phyloP scores from a whole-genome alignment of 768 basidiomycete species.

The Gyrodon lividus region DNA sequence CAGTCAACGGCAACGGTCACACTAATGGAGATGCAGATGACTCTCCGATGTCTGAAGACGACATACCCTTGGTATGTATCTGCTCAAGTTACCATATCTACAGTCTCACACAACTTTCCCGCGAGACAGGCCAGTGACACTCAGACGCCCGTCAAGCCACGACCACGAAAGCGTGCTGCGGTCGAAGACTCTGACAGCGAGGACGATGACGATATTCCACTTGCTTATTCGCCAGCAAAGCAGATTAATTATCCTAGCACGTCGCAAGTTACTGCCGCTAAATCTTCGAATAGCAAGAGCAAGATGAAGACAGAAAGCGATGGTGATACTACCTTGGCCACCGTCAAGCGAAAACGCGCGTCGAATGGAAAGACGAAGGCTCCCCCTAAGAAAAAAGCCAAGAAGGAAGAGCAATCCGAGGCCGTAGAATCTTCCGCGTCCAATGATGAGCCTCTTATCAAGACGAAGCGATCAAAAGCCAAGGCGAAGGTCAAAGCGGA shows the following conservation, averaged over 20 bases:
- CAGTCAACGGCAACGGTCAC: slow-evolving; percentile 45
- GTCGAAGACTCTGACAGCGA: slow-evolving; percentile 57
- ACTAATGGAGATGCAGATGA: slow-evolving; percentile 38
- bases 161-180: slow-evolving; percentile 52
- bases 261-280: slow-evolving; percentile 33
- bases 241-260: slow-evolving; percentile 40
- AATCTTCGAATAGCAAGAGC: slow-evolving; percentile 40
- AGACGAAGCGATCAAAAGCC: slow-evolving; percentile 23
- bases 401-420: slow-evolving; percentile 44
- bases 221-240: slow-evolving; percentile 73
- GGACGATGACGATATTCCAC: slow-evolving; percentile 65
- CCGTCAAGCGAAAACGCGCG: slow-evolving; percentile 44
- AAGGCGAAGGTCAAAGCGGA: slow-evolving; percentile 47
- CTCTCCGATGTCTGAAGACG: slow-evolving; percentile 65
- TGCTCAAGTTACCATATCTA: not conserved
- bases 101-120: slow-evolving; percentile 27
- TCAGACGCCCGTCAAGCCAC: slow-evolving; percentile 35
- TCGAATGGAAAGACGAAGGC: slow-evolving; percentile 48
- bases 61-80: slow-evolving; percentile 64
- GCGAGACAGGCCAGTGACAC: slow-evolving; percentile 54
- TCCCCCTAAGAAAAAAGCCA: slow-evolving; percentile 66
- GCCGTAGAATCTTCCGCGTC: slow-evolving; percentile 25
- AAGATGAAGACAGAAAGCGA: slow-evolving; percentile 35
- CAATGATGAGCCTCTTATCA: slow-evolving; percentile 35
- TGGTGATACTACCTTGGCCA: slow-evolving; percentile 43